Evolutionary conservation across 345 rosid genomes (phyloP).

Genomic region (Carallia pectinifolia): DNA sequence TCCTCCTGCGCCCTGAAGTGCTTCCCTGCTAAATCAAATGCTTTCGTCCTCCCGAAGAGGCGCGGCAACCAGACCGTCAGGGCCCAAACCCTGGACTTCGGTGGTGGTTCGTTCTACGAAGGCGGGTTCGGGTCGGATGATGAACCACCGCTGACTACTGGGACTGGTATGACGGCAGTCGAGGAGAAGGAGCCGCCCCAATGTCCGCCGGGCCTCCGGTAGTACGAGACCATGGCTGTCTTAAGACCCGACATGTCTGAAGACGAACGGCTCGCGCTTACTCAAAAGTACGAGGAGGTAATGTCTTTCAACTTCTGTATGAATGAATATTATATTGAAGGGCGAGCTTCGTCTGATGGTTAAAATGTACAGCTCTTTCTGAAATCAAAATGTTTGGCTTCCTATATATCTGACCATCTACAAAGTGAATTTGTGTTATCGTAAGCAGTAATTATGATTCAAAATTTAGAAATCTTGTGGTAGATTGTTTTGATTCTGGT

Average conservation of each 20-base stretch:
- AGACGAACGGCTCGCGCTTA: slow-evolving; percentile 76
- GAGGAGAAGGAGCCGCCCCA: slow-evolving; percentile 77
- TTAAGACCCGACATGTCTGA: slow-evolving; percentile 96
- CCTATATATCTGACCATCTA: too few species aligned
- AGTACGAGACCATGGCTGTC: slow-evolving; percentile 83
- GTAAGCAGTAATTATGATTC: too few species aligned
- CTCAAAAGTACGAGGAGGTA: slow-evolving; percentile 99
- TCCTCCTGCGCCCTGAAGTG: slow-evolving; percentile 44
- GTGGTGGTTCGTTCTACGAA: slow-evolving; percentile 75
- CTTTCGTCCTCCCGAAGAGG: slow-evolving; percentile 15
- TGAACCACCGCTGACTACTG: slow-evolving; percentile 51
- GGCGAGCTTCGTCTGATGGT: too few species aligned
- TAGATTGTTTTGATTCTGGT: too few species aligned
- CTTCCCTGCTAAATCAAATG: slow-evolving; percentile 32
- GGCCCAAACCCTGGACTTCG: slow-evolving; percentile 69
- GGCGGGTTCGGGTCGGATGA: slow-evolving; percentile 67
- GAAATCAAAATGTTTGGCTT: too few species aligned
- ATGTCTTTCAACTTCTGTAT: background rate
- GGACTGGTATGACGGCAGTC: slow-evolving; percentile 46
- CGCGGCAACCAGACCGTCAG: slow-evolving; percentile 26
- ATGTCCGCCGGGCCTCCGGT: slow-evolving; percentile 93
- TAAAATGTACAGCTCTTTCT: too few species aligned
- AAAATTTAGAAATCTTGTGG: too few species aligned
- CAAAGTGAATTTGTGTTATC: too few species aligned
- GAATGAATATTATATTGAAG: background rate